A percentile compares a stretch with the other conserved stretches of the same genome.
Conservation (phyloP, 768 basidiomycete genomes). For the Antrodiella citrinella region DNA sequence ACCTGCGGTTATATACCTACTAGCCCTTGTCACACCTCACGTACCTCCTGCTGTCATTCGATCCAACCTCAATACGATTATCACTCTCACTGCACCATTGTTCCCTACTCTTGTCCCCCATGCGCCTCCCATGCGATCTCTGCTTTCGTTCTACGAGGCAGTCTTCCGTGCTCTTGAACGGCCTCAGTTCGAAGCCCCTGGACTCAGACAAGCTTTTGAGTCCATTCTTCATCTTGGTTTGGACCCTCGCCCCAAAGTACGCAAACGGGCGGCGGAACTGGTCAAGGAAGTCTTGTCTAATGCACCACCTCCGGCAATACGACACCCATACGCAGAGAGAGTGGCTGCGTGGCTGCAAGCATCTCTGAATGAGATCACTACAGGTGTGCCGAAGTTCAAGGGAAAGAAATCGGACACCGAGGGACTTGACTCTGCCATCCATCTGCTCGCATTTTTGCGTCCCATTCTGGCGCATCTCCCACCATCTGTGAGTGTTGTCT, state of each 20-base stretch:
- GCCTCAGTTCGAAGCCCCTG: constrained; percentile 56
- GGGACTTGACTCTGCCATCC: constrained; percentile 67
- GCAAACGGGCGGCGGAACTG: constrained; percentile 83
- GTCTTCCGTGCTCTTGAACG: constrained; percentile 66
- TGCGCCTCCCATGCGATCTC: constrained; percentile 80
- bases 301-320: constrained; percentile 67
- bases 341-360: constrained; percentile 74
- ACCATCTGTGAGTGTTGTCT: constrained; percentile 49
- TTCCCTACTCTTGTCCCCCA: constrained; percentile 58
- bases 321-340: constrained; percentile 81
- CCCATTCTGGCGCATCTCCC: constrained; percentile 56
- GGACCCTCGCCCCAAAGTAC: constrained; percentile 90
- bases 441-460: constrained; percentile 65
- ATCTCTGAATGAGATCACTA: constrained; percentile 56
- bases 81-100: constrained; percentile 70
- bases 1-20: constrained; percentile 78
- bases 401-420: constrained; percentile 45
- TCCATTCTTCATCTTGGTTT: constrained; percentile 75
- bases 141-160: constrained; percentile 66
- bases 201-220: constrained; percentile 76
- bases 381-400: constrained; percentile 54
- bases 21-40: constrained; percentile 70
- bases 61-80: constrained; percentile 60
- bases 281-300: constrained; percentile 67
- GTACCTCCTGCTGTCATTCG: constrained; percentile 77